These are phyloP conservation scores for Theileria annulata DNA, from an alignment of 169 alveolate genomes.

Conservation along the genomic window DNA sequence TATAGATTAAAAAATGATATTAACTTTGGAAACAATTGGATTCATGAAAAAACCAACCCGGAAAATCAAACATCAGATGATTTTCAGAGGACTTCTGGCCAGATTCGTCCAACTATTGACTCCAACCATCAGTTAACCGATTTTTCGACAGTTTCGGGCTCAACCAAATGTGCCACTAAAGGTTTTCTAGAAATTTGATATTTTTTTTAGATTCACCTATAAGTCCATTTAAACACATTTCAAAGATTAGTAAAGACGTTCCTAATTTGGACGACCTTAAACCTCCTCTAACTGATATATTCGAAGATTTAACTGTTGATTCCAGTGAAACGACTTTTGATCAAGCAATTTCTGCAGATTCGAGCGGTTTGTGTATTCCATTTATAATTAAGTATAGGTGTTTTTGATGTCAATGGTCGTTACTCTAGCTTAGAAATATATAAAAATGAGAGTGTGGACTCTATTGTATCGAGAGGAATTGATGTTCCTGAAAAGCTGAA, in stretches of 20 bases:
- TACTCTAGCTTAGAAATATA: slow-evolving; percentile 16
- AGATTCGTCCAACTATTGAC: neutral
- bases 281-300: neutral
- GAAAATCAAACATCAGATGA: neutral
- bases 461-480: slow-evolving; percentile 26
- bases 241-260: neutral
- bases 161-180: neutral
- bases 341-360: neutral
- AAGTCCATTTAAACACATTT: neutral
- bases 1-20: neutral
- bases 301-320: neutral
- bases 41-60: neutral
- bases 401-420: slow-evolving; percentile 9
- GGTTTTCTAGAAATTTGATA: neutral
- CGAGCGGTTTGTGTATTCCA: neutral
- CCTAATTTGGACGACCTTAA: neutral
- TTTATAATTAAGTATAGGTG: neutral
- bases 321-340: neutral
- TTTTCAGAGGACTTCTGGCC: neutral
- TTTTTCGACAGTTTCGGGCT: neutral
- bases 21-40: neutral
- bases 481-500: slow-evolving; percentile 16
- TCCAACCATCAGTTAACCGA: neutral
- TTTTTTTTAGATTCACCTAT: neutral
- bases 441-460: slow-evolving; percentile 23